These are phyloP conservation scores for Chytridium lagenaria DNA, from an alignment of 371 early-diverging fungal species.

Conservation along the genomic window DNA sequence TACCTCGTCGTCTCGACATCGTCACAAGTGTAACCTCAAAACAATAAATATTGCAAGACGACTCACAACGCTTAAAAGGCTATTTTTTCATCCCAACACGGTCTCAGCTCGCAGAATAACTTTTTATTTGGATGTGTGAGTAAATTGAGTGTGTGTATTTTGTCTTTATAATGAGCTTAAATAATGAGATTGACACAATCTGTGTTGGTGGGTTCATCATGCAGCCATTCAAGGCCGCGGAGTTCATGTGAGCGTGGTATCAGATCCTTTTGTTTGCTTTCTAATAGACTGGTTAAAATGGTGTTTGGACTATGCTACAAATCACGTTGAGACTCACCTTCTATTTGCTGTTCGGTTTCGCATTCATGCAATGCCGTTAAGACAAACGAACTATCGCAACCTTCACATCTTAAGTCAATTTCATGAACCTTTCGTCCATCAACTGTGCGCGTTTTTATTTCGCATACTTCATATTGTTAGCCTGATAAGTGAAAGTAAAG, in stretches of 20 bases:
- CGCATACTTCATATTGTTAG: neutral
- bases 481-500: neutral
- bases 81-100: too few species aligned
- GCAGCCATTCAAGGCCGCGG: slow-evolving; percentile 13
- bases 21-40: too few species aligned
- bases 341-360: neutral
- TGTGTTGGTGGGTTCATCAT: neutral
- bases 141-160: too few species aligned
- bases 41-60: too few species aligned
- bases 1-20: slow-evolving; percentile 27
- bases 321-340: neutral
- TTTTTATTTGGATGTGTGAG: too few species aligned
- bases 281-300: neutral
- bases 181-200: slow-evolving; percentile 13
- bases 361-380: slow-evolving; percentile 13
- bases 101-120: too few species aligned
- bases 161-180: too few species aligned
- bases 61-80: too few species aligned
- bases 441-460: neutral
- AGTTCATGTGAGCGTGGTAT: neutral
- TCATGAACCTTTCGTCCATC: slow-evolving; percentile 17
- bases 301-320: neutral
- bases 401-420: slow-evolving; percentile 14
- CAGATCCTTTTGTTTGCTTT: neutral
- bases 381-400: slow-evolving; percentile 9